These are phyloP conservation scores for Trametes maxima DNA, from an alignment of 768 basidiomycete genomes.

Conservation along the genomic window DNA sequence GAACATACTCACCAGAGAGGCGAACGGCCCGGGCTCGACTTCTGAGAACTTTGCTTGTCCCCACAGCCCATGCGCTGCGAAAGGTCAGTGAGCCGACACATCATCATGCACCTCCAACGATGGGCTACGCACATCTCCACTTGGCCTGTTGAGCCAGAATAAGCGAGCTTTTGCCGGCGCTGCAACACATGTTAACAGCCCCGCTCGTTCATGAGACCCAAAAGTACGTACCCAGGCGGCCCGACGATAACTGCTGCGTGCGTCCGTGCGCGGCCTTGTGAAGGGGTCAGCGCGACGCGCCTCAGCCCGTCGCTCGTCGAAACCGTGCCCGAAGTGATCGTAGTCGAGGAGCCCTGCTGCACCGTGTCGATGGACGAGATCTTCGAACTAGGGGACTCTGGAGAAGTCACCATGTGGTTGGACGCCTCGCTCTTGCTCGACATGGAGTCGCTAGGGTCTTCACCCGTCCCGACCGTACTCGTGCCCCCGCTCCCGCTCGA, in stretches of 20 bases:
- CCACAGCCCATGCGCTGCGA: slow-evolving; percentile 64
- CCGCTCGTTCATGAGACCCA: not conserved
- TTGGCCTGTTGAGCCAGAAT: slow-evolving; percentile 70
- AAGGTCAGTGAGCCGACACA: not conserved
- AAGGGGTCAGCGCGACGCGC: slow-evolving; percentile 46
- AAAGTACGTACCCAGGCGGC: slow-evolving; percentile 55
- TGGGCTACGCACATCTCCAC: slow-evolving; percentile 56
- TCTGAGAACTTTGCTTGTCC: slow-evolving; percentile 76
- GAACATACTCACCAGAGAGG: slow-evolving; percentile 51
- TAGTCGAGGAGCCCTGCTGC: slow-evolving; percentile 21
- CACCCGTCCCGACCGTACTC: slow-evolving; percentile 17
- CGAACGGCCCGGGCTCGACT: slow-evolving; percentile 67
- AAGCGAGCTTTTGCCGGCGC: slow-evolving; percentile 78
- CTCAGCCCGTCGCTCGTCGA: slow-evolving; percentile 47
- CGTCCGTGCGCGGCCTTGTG: slow-evolving; percentile 47
- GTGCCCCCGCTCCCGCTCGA: slow-evolving; percentile 34
- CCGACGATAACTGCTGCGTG: slow-evolving; percentile 66
- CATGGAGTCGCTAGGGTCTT: slow-evolving; percentile 37
- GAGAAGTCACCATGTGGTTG: slow-evolving; percentile 13
- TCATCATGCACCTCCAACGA: not conserved
- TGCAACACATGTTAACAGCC: slow-evolving; percentile 22
- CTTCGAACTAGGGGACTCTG: slow-evolving; percentile 26
- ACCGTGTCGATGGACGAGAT: slow-evolving; percentile 17
- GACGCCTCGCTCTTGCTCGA: slow-evolving; percentile 43
- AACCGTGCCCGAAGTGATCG: slow-evolving; percentile 36